These are phyloP conservation scores for Pseudodiploospora longispora DNA, from an alignment of 2,329 filamentous ascomycete genomes.

Conservation along the genomic window DNA sequence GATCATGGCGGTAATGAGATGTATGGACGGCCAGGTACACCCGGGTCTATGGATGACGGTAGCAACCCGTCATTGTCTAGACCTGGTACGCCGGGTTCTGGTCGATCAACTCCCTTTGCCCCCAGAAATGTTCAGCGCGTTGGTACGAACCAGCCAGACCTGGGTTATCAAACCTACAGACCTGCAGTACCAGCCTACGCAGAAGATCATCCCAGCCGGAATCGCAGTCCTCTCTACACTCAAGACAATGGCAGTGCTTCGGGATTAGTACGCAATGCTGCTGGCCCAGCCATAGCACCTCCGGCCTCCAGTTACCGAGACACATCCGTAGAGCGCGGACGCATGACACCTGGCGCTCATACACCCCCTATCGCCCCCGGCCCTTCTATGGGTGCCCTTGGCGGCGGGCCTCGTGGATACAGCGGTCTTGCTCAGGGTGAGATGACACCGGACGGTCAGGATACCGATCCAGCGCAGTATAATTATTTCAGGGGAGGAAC, in stretches of 20 bases:
- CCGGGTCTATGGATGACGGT: slow-evolving; percentile 41
- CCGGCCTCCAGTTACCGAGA: slow-evolving; percentile 18
- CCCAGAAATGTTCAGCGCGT: slow-evolving; percentile 20
- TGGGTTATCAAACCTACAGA: slow-evolving; percentile 22
- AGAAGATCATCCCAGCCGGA: slow-evolving; percentile 19
- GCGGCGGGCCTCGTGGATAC: slow-evolving; percentile 52
- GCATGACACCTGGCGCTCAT: slow-evolving; percentile 15
- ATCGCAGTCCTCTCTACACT: slow-evolving; percentile 41
- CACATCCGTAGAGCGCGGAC: slow-evolving; percentile 16
- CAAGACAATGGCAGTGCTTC: slow-evolving; percentile 45
- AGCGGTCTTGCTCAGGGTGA: slow-evolving; percentile 50
- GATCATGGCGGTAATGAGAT: slow-evolving; percentile 74
- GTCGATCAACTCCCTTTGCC: slow-evolving; percentile 25
- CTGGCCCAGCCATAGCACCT: slow-evolving; percentile 38
- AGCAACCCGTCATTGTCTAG: slow-evolving; percentile 36
- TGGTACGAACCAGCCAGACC: slow-evolving; percentile 14
- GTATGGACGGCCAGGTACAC: slow-evolving; percentile 58
- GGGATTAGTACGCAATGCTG: slow-evolving; percentile 45
- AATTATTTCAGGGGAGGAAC: slow-evolving; percentile 46
- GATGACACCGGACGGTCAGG: slow-evolving; percentile 21
- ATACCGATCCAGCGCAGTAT: slow-evolving; percentile 41
- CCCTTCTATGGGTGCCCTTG: slow-evolving; percentile 42
- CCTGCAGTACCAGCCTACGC: slow-evolving; percentile 6
- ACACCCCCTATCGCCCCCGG: slow-evolving; percentile 23
- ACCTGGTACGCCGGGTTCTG: slow-evolving; percentile 39